These are phyloP conservation scores for Misopates orontium DNA, from an alignment of 257 asterid species.

Conservation along the genomic window DNA sequence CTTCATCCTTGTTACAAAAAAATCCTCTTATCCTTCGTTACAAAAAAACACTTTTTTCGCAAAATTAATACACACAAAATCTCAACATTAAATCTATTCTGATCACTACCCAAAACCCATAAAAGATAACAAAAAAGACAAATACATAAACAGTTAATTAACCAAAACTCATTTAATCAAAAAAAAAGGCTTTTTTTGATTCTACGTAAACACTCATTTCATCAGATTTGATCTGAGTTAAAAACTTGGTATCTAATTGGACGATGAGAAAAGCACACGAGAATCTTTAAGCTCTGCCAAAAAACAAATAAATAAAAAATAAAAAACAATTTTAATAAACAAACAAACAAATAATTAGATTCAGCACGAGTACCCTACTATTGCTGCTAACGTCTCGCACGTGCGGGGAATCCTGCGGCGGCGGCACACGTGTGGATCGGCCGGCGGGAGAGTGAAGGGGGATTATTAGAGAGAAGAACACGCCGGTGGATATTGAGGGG, in stretches of 20 bases:
- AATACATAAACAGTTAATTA: no score
- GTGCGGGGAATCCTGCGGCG: not conserved
- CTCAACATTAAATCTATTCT: not conserved
- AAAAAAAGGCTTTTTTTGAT: not conserved
- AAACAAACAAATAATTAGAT: not conserved
- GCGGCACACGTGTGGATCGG: not conserved
- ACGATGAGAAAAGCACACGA: not conserved
- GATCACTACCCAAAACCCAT: no score
- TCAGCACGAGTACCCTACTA: not conserved
- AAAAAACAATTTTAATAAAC: no score
- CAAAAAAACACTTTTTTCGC: not conserved
- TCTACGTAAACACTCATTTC: not conserved
- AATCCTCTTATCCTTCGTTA: not conserved
- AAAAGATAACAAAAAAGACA: no score
- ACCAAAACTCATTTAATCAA: no score
- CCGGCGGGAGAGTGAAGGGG: not conserved
- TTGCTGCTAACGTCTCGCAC: no score
- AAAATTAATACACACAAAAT: not conserved
- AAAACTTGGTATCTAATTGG: not conserved
- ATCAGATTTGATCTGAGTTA: not conserved
- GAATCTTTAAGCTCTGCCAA: not conserved
- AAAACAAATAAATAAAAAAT: not conserved
- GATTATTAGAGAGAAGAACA: no score
- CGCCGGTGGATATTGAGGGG: no score
- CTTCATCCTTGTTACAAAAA: no score